Percentiles rank a stretch among this genome's conserved stretches.
These are phyloP conservation scores for Mrakia hoshinonis DNA, from an alignment of 768 basidiomycete species.

Conservation along the genomic window DNA sequence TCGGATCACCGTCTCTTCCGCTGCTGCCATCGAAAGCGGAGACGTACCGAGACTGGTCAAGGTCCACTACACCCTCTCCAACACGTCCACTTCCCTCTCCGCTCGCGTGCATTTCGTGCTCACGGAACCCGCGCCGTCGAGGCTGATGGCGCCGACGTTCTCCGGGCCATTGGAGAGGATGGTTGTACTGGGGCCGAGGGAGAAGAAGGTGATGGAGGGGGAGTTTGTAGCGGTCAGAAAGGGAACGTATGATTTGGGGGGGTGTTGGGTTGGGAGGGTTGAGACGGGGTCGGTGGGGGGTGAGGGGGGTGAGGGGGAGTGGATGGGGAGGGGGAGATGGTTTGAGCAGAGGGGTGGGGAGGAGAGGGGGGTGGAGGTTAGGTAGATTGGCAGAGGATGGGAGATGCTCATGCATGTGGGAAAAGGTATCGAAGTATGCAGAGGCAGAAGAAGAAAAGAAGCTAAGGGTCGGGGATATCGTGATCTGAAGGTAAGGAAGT, in stretches of 20 bases:
- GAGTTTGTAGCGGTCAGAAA: background rate
- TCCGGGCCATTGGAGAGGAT: background rate
- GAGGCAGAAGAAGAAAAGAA: no score
- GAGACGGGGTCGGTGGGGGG: background rate
- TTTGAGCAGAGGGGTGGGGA: background rate
- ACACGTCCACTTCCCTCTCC: background rate
- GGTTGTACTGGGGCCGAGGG: background rate
- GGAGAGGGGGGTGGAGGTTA: constrained; percentile 1
- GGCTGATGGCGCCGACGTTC: no score
- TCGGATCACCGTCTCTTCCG: constrained; percentile 47
- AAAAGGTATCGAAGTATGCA: no score
- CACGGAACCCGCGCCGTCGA: background rate
- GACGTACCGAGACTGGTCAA: constrained; percentile 33
- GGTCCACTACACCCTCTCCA: constrained; percentile 4
- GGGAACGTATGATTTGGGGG: background rate
- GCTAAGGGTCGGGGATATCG: no score
- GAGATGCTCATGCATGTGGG: no score
- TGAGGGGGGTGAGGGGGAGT: background rate
- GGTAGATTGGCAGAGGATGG: background rate
- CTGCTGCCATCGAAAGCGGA: constrained; percentile 44
- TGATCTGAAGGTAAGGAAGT: no score
- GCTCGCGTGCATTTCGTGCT: background rate
- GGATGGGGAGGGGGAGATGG: constrained; percentile 1
- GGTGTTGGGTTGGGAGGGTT: background rate
- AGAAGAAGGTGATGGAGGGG: background rate